Conservation (phyloP, 2,329 filamentous ascomycete genomes). For the Ceratocystiopsis sp. region DNA sequence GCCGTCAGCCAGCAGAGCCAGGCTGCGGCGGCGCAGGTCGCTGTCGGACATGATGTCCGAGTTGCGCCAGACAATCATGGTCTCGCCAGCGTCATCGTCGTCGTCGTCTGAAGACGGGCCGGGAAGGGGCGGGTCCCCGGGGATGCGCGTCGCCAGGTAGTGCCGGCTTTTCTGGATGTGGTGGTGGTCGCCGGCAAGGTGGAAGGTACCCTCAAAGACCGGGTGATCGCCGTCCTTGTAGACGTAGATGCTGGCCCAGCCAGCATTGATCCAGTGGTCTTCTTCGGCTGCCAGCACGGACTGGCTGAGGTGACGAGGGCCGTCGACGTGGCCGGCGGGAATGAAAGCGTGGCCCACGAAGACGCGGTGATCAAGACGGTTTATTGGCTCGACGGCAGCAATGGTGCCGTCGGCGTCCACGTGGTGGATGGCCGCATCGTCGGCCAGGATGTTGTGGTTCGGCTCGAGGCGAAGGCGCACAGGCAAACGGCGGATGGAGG, state of each 20-base stretch:
- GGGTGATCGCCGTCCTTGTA: slow-evolving; percentile 59
- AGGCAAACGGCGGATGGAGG: slow-evolving; percentile 33
- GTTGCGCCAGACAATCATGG: slow-evolving; percentile 84
- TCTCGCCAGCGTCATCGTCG: slow-evolving; percentile 33
- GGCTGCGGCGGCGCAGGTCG: slow-evolving; percentile 4
- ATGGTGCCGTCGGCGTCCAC: slow-evolving; percentile 56
- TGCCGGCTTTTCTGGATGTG: slow-evolving; percentile 63
- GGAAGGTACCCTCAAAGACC: slow-evolving; percentile 81
- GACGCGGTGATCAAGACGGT: slow-evolving; percentile 60
- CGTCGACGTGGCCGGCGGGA: neutral
- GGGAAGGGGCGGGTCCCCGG: slow-evolving; percentile 50
- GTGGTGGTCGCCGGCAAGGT: slow-evolving; percentile 65
- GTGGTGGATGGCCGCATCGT: slow-evolving; percentile 58
- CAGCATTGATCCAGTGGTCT: slow-evolving; percentile 56
- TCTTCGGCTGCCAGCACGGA: neutral
- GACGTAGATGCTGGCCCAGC: slow-evolving; percentile 74
- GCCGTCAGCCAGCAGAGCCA: slow-evolving; percentile 16
- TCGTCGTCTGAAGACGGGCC: slow-evolving; percentile 40
- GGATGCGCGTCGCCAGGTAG: slow-evolving; percentile 56
- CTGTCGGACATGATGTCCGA: slow-evolving; percentile 49
- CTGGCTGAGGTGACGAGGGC: too few species aligned
- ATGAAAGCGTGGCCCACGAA: slow-evolving; percentile 69
- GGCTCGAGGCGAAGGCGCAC: slow-evolving; percentile 72
- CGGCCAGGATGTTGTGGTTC: slow-evolving; percentile 74
- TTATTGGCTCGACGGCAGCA: slow-evolving; percentile 46